phyloP scores from a whole-genome alignment of 2,329 filamentous ascomycete genomes.

The Hymenoscyphus albidus region DNA sequence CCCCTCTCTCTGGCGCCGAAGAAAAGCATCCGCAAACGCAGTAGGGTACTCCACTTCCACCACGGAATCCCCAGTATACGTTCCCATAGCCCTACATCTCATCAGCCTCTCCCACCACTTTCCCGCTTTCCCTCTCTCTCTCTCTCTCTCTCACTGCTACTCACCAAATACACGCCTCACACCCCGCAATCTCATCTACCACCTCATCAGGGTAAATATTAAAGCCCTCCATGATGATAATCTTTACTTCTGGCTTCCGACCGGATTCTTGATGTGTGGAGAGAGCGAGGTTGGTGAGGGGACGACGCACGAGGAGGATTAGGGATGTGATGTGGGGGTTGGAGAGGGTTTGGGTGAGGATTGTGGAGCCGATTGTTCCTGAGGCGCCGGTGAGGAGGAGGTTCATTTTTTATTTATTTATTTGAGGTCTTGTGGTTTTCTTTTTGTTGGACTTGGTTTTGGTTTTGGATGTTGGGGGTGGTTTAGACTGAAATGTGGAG shows the following conservation, averaged over 20 bases:
- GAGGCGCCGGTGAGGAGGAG: slow-evolving; percentile 56
- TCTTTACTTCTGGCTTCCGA: slow-evolving; percentile 44
- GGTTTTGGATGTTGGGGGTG: too few relatives aligned
- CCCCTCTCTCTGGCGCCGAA: neutral
- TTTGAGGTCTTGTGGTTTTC: too few relatives aligned
- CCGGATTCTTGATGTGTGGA: neutral
- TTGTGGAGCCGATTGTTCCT: slow-evolving; percentile 53
- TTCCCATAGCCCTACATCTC: slow-evolving; percentile 31
- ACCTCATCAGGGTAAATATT: slow-evolving; percentile 25
- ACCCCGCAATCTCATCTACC: slow-evolving; percentile 18
- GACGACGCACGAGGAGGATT: slow-evolving; percentile 47
- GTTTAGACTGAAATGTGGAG: too few relatives aligned
- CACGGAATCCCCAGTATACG: slow-evolving; percentile 10
- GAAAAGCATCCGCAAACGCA: slow-evolving; percentile 17
- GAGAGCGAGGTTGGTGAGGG: neutral
- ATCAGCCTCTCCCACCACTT: slow-evolving; percentile 16
- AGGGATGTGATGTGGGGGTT: slow-evolving; percentile 49
- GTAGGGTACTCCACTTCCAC: slow-evolving; percentile 21
- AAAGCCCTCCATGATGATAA: slow-evolving; percentile 20
- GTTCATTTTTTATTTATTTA: slow-evolving; percentile 44
- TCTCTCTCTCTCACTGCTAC: neutral
- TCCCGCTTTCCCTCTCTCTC: neutral
- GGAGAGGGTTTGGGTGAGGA: slow-evolving; percentile 49
- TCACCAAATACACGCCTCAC: slow-evolving; percentile 24
- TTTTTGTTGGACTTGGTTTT: too few relatives aligned